phyloP scores from a whole-genome alignment of 345 rosid genomes.

The Mangifera indica region DNA sequence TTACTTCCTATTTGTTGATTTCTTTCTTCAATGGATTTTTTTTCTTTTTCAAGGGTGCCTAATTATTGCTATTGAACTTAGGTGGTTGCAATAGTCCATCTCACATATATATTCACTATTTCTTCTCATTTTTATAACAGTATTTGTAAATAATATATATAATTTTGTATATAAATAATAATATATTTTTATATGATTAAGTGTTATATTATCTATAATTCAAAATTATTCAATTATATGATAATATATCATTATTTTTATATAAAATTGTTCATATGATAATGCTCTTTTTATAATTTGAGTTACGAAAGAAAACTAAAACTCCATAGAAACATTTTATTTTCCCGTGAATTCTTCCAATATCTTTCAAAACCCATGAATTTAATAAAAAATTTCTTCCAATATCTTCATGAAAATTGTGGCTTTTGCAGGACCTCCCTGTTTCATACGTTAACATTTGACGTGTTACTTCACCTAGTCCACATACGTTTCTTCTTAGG shows the following conservation, averaged over 20 bases:
- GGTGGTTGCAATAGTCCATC: constrained; percentile 22
- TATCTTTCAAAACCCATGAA: neutral
- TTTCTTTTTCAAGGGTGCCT: neutral
- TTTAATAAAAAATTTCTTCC: neutral
- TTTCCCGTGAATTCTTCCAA: too few species aligned
- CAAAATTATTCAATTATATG: too few species aligned
- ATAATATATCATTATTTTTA: too few species aligned
- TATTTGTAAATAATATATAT: neutral
- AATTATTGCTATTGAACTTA: constrained; percentile 7
- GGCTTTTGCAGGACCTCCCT: neutral
- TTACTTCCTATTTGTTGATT: too few species aligned
- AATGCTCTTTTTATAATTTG: too few species aligned
- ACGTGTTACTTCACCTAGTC: neutral
- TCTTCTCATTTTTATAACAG: neutral
- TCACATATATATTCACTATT: constrained; percentile 19
- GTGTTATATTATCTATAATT: too few species aligned
- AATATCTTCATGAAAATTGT: constrained; percentile 18
- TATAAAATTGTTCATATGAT: too few species aligned
- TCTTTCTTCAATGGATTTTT: too few species aligned
- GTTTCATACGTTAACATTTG: neutral
- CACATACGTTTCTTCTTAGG: constrained; percentile 4
- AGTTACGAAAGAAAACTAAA: too few species aligned
- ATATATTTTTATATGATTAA: neutral
- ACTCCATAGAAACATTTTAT: too few species aligned
- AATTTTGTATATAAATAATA: too few species aligned